Base-by-base conservation (phyloP, 169 alveolate genomes). In the Babesia gibsoni region DNA sequence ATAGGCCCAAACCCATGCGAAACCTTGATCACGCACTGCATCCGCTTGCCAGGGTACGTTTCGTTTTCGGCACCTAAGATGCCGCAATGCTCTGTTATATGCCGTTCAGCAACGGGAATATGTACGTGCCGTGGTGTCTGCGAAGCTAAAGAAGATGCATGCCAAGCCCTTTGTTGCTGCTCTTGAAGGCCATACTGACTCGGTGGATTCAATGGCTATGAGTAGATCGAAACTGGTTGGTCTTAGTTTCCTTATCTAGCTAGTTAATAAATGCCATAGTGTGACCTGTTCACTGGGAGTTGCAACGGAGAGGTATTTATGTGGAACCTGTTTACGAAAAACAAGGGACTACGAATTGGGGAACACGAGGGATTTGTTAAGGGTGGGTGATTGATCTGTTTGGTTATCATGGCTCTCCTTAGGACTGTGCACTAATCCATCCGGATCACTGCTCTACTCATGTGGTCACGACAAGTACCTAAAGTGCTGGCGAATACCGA, bases 101-200 rank as follows among this genome's bases (percentile, higher is more conserved):
- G 18, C 6, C 56, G 3, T 33, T 14, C 57, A 87, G 88, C 94
- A 70, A 27, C 84, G 98, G 65, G 99, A 97, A 83, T 96, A 95
- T 81, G 83, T 91, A 52, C 85, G 99, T 59, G 99, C 99, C 9
- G 83, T 96, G 43, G 94, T 92, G 73, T 97, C 99, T 23, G 96
- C 97, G n/a, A 97, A 97, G 79, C 82, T 97, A 43, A 96, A 95
- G 68, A 96, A 96, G 78, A 90, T 96, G 78, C 96, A 96, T 90
- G 95, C 99, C 14, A 95, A 97, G 77, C 99, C 99, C 5, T 92
- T 97, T 63, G 83, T 97, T 12, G 89, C 92, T 42, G 96, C 96
- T 16, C 79, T 97, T 65, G 95, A 93, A 59, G 99, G 98, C 14
- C 99, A 97, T 72, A 91, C 97, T 35, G 99, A 97, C 89, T 94